Evolutionary conservation across 2,329 filamentous ascomycete genomes (phyloP), one percentile per base, ranked within the genome.

Genomic region (Colletotrichum sp.): DNA sequence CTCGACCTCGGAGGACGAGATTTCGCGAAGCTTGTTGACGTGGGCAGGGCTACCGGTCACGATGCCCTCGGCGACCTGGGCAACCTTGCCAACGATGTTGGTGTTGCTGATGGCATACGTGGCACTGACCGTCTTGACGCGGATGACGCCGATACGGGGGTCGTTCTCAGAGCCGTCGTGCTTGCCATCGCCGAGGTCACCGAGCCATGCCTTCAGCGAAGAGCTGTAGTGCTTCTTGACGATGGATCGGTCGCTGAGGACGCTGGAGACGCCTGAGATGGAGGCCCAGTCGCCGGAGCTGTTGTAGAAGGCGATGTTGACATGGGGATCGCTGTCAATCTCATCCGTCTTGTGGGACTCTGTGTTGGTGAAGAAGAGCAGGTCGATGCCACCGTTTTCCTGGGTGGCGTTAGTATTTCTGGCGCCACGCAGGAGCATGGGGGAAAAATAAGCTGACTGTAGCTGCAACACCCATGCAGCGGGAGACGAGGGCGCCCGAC

Each of bases 331-430:
- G 72, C 88, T 87, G 72, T 91, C 88, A 56, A 98, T 89, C 81
- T 98, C 95, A 83, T 95, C 90, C 7, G 95, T 96, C 89, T 98
- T 98, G 86, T 95, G 92, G 12, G 94, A 96, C 83, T 96, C 94
- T 77, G 95, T 96, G 88, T 98, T 98, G 81, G 95, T 96, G 88
- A 97, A 94, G 90, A 98, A 98, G 84, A 98, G 90, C 72, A 97
- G 90, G 83, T 97, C 95, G 73, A 96, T 89, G 80, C 94, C 94
- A 78, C 93, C 93, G 76, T 89, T 88, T 85, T 97, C 95, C 94
- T 96, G 77, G 70, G 8, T 76, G 10, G 75, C 62, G 63, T 61
- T 32, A 77, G 62, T 0, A 26, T 8, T 10, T 32, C 7, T 32
- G 5, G 4, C 24, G 2, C 2, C 4, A 26, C 1, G 1, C 0